Percentiles rank a stretch among this genome's conserved stretches.
phyloP scores from a whole-genome alignment of 2,329 filamentous ascomycete genomes.

The Clonostachys solani region DNA sequence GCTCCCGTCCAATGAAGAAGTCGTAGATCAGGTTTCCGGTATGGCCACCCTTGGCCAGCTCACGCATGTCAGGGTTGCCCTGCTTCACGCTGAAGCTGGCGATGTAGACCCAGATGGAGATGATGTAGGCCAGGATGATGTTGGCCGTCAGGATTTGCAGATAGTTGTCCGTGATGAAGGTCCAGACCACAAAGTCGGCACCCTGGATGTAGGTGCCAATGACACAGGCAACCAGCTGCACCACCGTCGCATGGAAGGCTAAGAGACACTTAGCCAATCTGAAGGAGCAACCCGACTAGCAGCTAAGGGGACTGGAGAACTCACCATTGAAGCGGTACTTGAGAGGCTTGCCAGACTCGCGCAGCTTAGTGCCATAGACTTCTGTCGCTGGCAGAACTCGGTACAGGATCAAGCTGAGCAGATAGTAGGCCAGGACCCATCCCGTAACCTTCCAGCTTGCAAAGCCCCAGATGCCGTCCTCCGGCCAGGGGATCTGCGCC shows the following conservation, averaged over 20 bases:
- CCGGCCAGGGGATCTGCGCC: conserved; percentile 76
- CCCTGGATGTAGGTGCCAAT: conserved; percentile 75
- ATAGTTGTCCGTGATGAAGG: conserved; percentile 89
- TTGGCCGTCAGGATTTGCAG: conserved; percentile 80
- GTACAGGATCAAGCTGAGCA: conserved; percentile 71
- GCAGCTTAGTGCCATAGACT: conserved; percentile 62
- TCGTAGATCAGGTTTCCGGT: conserved; percentile 87
- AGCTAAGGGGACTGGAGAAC: conserved; percentile 12
- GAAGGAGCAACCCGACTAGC: conserved; percentile 72
- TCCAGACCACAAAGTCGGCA: conserved; percentile 83
- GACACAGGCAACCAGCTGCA: conserved; percentile 65
- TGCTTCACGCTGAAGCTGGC: conserved; percentile 77
- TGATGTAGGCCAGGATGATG: conserved; percentile 66
- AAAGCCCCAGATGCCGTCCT: conserved; percentile 65
- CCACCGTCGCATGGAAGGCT: conserved; percentile 50
- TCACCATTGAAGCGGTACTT: conserved; percentile 79
- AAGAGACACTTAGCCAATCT: conserved; percentile 47
- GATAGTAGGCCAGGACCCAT: conserved; percentile 73
- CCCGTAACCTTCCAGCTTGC: conserved; percentile 64
- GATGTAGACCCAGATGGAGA: conserved; percentile 80
- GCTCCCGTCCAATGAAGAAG: conserved; percentile 93
- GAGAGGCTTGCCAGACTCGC: conserved; percentile 68
- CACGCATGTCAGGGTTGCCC: conserved; percentile 65
- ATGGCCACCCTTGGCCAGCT: conserved; percentile 78
- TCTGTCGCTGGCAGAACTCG: conserved; percentile 71